Base-by-base conservation (phyloP, 805 yeast species). In the Geotrichum ghanense region DNA sequence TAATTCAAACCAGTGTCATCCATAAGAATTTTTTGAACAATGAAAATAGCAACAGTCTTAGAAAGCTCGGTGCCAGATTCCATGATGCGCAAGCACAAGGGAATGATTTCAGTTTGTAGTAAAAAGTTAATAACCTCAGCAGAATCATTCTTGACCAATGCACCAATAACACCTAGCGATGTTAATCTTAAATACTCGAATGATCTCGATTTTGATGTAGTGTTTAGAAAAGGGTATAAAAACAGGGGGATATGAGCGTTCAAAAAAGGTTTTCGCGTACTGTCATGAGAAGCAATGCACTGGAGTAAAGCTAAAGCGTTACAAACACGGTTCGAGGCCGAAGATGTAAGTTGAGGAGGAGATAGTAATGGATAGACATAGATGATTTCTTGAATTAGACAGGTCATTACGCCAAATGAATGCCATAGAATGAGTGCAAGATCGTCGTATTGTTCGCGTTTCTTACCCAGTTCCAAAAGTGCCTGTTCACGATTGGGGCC, bases 31-130 rank as follows among this genome's bases (percentile, higher is more conserved):
- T 89, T 90, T 61, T 90, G 97, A 42, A 92, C 83, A 50, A 92
- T 90, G 68, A 92, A 90, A 48, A 90, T 89, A 3, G 98, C 98
- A 22, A 90, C 98, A 0, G 97, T 92, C 60, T 92, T 90, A 43
- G 94, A 81, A 45, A 90, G 72, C 61, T 92, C 98, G 0, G 95
- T 83, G 5, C 95, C 87, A 1, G 89, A 79, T 62, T 90, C 97
- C 95, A 90, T 90, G 51, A 92, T 90, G 56, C 92, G 81, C 49
- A 90, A 70, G 62, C 98, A 92, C 47, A 92, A 68, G 3, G 98
- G 98, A 26, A 92, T 94, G 56, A 92, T 90, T 63, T 90, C 98
- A 0, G 98, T 92, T n/a, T 95, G 81, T 41, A 90, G 71, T 57
- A 90, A 68, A 59, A 92, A 90, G 51, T 84, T 84, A 51, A 92